Evolutionary conservation across 495 filamentous ascomycete genomes (phyloP).

Genomic region (Neohortaea acidophila): DNA sequence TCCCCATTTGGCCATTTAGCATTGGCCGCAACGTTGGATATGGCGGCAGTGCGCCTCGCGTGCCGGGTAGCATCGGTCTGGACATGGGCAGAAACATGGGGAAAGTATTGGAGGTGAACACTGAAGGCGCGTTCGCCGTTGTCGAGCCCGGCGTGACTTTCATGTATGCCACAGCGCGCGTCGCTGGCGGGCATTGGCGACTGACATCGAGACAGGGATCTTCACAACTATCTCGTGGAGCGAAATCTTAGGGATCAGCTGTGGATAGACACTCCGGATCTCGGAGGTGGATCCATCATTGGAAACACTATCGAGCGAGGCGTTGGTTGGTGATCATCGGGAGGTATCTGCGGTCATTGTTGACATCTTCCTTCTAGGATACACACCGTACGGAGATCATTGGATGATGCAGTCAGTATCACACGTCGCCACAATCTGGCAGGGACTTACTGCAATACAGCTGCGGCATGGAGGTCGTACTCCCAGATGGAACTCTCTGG

Average conservation of each 20-base stretch:
- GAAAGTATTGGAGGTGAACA: slow-evolving; percentile 38
- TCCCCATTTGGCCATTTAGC: slow-evolving; percentile 41
- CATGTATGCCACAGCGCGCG: no score
- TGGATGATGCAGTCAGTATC: slow-evolving; percentile 40
- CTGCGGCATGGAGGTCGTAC: slow-evolving; percentile 41
- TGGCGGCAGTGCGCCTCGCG: slow-evolving; percentile 41
- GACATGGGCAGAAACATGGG: slow-evolving; percentile 43
- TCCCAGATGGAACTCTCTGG: slow-evolving; percentile 39
- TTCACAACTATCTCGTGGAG: slow-evolving; percentile 37
- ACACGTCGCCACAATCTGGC: no score
- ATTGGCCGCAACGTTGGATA: slow-evolving; percentile 42
- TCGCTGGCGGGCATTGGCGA: no score
- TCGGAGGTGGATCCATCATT: slow-evolving; percentile 42
- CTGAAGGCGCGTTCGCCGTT: slow-evolving; percentile 36
- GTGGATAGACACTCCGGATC: slow-evolving; percentile 40
- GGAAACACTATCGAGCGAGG: slow-evolving; percentile 44
- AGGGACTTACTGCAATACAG: no score
- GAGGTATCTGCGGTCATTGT: slow-evolving; percentile 27
- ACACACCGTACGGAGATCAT: slow-evolving; percentile 39
- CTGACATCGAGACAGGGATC: no score
- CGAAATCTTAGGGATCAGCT: slow-evolving; percentile 27
- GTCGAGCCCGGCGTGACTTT: slow-evolving; percentile 47
- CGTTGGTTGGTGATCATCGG: no score
- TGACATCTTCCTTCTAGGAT: neutral
- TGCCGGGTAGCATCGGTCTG: slow-evolving; percentile 38